phyloP scores from a whole-genome alignment of 495 filamentous ascomycete species.

The Tuber melanosporum region DNA sequence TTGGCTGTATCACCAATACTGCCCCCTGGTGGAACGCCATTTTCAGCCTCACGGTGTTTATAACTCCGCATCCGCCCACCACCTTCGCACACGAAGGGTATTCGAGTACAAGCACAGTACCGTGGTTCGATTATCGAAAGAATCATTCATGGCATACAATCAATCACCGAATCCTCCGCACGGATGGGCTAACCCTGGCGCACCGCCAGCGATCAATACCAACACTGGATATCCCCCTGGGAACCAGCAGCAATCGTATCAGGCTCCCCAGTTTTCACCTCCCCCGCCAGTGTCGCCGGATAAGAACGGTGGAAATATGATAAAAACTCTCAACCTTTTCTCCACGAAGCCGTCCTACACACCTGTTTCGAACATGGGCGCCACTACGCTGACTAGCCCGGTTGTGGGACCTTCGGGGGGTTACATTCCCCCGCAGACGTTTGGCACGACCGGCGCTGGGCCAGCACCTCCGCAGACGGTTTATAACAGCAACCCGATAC shows the following conservation, averaged over 20 bases:
- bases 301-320: neutral
- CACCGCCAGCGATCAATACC: neutral
- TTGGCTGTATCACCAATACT: neutral
- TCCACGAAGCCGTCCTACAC: conserved; percentile 27
- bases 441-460: neutral
- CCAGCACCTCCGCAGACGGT: neutral
- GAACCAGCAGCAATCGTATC: conserved; percentile 20
- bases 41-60: neutral
- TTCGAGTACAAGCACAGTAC: no score
- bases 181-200: neutral
- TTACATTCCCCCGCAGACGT: neutral
- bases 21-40: neutral
- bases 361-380: conserved; percentile 7
- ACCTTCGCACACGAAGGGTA: neutral
- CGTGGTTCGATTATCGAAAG: neutral
- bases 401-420: neutral
- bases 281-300: conserved; percentile 18
- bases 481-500: neutral
- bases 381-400: conserved; percentile 21
- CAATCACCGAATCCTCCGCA: neutral
- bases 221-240: neutral
- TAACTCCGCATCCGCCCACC: neutral
- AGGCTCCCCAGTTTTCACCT: conserved; percentile 22
- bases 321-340: conserved; percentile 31
- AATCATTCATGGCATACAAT: neutral